Evolutionary conservation across 148 eudicot genomes (phyloP).

Genomic region (Chenopodium quinoa): DNA sequence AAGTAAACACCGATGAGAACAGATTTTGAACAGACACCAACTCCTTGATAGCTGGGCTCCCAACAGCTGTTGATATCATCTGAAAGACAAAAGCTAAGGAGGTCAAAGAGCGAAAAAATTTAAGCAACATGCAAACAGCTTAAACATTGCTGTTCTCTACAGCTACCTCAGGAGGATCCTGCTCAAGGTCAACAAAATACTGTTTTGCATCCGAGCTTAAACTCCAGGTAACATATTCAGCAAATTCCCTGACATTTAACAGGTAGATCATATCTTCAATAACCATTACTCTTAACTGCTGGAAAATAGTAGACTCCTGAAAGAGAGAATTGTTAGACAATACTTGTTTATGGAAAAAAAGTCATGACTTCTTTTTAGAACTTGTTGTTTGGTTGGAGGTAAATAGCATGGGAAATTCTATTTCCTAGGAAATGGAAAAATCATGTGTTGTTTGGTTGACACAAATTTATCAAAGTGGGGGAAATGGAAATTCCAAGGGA

Average conservation of each 20-base stretch:
- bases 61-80: constrained; percentile 47
- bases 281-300: constrained; percentile 72
- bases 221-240: constrained; percentile 57
- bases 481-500: too few relatives aligned
- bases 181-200: constrained; percentile 74
- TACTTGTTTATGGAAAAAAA: background rate
- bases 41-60: constrained; percentile 42
- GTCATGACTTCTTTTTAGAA: background rate
- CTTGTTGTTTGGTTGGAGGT: too few relatives aligned
- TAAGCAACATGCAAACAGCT: background rate
- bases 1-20: constrained; percentile 61
- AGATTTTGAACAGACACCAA: constrained; percentile 55
- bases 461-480: too few relatives aligned
- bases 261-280: constrained; percentile 93
- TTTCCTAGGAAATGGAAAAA: too few relatives aligned
- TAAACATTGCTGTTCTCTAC: background rate
- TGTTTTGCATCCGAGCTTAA: constrained; percentile 42
- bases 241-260: constrained; percentile 56
- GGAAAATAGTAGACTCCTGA: constrained; percentile 65
- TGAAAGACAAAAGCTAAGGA: constrained; percentile 26
- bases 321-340: background rate
- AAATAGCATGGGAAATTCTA: too few relatives aligned
- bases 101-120: constrained; percentile 7
- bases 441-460: too few relatives aligned
- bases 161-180: constrained; percentile 83